These are phyloP conservation scores for Musa troglodytarum DNA, from an alignment of 176 grass and related monocot species.

Conservation along the genomic window DNA sequence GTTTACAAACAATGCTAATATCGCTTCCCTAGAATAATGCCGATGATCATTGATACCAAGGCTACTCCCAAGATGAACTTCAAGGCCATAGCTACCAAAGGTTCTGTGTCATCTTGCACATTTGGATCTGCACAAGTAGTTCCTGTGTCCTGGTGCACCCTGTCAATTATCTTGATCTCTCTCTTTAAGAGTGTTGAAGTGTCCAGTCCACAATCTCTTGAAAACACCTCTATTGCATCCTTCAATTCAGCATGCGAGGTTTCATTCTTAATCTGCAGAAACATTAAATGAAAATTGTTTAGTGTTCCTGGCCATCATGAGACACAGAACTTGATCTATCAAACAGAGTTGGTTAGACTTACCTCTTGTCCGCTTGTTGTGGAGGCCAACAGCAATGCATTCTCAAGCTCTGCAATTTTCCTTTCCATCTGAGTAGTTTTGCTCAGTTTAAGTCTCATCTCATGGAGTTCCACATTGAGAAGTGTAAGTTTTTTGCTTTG, in stretches of 20 bases:
- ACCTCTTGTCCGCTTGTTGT: conserved; percentile 32
- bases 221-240: conserved; percentile 24
- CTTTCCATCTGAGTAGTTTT: conserved; percentile 55
- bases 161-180: conserved; percentile 13
- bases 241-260: neutral
- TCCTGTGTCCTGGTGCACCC: conserved; percentile 3
- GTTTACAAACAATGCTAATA: conserved; percentile 38
- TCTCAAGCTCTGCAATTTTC: conserved; percentile 69
- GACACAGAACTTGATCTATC: neutral
- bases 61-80: conserved; percentile 86
- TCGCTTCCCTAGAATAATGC: conserved; percentile 79
- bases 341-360: conserved; percentile 13
- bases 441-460: conserved; percentile 49
- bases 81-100: conserved; percentile 91
- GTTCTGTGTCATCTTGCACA: conserved; percentile 36
- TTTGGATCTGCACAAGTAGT: conserved; percentile 12
- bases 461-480: conserved; percentile 40
- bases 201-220: conserved; percentile 40
- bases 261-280: conserved; percentile 42
- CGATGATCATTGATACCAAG: conserved; percentile 56
- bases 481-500: conserved; percentile 39
- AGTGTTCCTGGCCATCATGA: neutral
- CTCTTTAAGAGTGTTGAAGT: conserved; percentile 21
- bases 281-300: conserved; percentile 12
- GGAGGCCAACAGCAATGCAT: conserved; percentile 47